Base-by-base conservation (phyloP, 352 stramenopile species). In the Pythium apleroticum region DNA sequence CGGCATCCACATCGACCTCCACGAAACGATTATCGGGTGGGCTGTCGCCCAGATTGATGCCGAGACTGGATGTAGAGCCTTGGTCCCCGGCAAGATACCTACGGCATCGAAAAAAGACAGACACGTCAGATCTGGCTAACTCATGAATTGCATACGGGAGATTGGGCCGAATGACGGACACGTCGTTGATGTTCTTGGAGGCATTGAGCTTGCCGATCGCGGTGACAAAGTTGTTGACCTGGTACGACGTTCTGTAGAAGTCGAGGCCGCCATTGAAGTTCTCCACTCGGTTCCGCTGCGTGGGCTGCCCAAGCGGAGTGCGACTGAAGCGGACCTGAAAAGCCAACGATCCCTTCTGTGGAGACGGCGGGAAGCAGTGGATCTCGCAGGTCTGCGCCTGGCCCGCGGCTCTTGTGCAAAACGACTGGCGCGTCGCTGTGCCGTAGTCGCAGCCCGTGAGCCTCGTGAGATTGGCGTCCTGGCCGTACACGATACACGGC, bases 311-410 rank as follows among this genome's bases (percentile, higher is more conserved):
- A 19, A 49, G 41, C 35, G 12, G 35, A 12, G 41, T 9, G 3
- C 5, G 17, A 8, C 41, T 25, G 41, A 49, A 49, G 10, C 41
- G 19, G 41, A 49, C n/a, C 41, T 49, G 17, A 6, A 49, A 25
- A 6, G 41, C 41, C 6, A 49, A 10, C 41, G 41, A 49, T 24
- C 41, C 41, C 11, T 12, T 15, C n/a, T 12, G 17, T 49, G 41
- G 41, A 25, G 41, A 49, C 19, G 41, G 41, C 25, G 41, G 19
- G 41, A 49, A 49, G 41, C 41, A 49, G 41, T 49, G 41, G 41
- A 49, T 49, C 41, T 49, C 41, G 41, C 41, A 49, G 9, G 41
- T 24, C 41, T 49, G 41, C 41, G 41, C 41, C 41, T 49, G 41
- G 1, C 7, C 11, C 7, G 17, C 9, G 19, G 41, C 41, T 25